Evolutionary conservation across 2,329 filamentous ascomycete genomes (phyloP).

Genomic region (Diaporthe australafricana): DNA sequence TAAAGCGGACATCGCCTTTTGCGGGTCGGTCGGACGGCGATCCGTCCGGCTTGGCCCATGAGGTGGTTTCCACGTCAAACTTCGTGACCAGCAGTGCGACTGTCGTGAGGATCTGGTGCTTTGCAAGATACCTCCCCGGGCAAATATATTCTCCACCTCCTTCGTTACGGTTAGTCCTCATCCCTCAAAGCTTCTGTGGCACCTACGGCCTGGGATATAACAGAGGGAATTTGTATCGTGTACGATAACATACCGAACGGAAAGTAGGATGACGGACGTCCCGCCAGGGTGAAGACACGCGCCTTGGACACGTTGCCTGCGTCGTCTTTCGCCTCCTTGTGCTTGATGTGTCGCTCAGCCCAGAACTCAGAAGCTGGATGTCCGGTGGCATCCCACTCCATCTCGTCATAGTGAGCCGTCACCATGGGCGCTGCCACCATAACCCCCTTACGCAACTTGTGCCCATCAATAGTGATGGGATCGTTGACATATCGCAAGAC

Average conservation of each 20-base stretch:
- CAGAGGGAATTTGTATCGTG: too few species aligned
- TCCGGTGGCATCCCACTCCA: slow-evolving; percentile 25
- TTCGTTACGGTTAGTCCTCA: background rate
- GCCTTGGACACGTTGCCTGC: background rate
- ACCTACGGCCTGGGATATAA: background rate
- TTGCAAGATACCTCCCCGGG: slow-evolving; percentile 53
- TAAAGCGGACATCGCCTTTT: slow-evolving; percentile 22
- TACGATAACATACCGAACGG: slow-evolving; percentile 31
- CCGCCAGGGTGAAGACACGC: slow-evolving; percentile 7
- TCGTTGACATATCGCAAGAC: slow-evolving; percentile 42
- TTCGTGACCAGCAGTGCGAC: slow-evolving; percentile 45
- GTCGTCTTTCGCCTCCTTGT: background rate
- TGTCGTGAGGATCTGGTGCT: slow-evolving; percentile 51
- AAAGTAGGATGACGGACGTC: slow-evolving; percentile 24
- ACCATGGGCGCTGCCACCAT: slow-evolving; percentile 42
- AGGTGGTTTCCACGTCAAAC: slow-evolving; percentile 47
- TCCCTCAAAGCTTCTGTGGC: too few species aligned
- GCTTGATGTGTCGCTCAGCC: slow-evolving; percentile 34
- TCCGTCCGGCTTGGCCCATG: slow-evolving; percentile 31
- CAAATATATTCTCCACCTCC: slow-evolving; percentile 51
- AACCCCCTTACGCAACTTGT: slow-evolving; percentile 37
- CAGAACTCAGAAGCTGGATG: slow-evolving; percentile 37
- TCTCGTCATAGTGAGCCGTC: slow-evolving; percentile 40
- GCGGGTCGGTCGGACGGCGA: slow-evolving; percentile 34
- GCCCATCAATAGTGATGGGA: slow-evolving; percentile 37